phyloP scores from a whole-genome alignment of 1,139 yeast species.

The Blastobotrys niveus region DNA sequence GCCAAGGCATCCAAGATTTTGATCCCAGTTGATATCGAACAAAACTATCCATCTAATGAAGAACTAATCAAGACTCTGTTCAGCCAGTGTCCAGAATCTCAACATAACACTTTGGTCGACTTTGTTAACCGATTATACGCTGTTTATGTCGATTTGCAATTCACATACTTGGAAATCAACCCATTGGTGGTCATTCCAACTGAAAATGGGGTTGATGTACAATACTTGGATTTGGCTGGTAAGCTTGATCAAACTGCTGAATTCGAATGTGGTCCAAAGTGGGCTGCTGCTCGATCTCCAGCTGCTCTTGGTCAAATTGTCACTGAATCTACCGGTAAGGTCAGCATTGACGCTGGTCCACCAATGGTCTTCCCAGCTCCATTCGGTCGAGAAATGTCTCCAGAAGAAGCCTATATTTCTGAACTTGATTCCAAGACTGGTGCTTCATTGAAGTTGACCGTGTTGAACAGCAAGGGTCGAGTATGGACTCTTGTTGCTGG shows the following conservation, averaged over 20 bases:
- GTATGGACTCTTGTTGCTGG: constrained; percentile 46
- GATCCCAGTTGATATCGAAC: constrained; percentile 41
- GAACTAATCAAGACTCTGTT: constrained; percentile 34
- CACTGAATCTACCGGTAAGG: constrained; percentile 24
- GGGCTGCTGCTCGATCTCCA: constrained; percentile 44
- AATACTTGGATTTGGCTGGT: constrained; percentile 44
- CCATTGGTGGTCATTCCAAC: constrained; percentile 43
- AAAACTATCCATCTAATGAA: constrained; percentile 39
- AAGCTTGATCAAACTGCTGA: constrained; percentile 46
- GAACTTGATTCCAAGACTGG: constrained; percentile 46
- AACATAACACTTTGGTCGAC: constrained; percentile 40
- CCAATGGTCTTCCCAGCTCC: constrained; percentile 48
- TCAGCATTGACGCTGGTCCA: constrained; percentile 41
- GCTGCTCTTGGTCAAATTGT: constrained; percentile 37
- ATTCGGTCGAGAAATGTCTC: constrained; percentile 42
- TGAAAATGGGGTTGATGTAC: constrained; percentile 38
- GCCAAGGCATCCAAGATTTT: constrained; percentile 42
- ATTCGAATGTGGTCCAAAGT: constrained; percentile 45
- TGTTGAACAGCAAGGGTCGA: constrained; percentile 41
- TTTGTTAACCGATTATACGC: constrained; percentile 44
- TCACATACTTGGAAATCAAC: constrained; percentile 44
- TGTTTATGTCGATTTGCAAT: constrained; percentile 44
- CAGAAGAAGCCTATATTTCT: constrained; percentile 44
- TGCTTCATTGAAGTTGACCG: constrained; percentile 43
- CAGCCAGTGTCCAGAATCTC: constrained; percentile 38